Base-by-base conservation (phyloP, 1,284 basidiomycete species). In the Stygiomarasmius scandens region DNA sequence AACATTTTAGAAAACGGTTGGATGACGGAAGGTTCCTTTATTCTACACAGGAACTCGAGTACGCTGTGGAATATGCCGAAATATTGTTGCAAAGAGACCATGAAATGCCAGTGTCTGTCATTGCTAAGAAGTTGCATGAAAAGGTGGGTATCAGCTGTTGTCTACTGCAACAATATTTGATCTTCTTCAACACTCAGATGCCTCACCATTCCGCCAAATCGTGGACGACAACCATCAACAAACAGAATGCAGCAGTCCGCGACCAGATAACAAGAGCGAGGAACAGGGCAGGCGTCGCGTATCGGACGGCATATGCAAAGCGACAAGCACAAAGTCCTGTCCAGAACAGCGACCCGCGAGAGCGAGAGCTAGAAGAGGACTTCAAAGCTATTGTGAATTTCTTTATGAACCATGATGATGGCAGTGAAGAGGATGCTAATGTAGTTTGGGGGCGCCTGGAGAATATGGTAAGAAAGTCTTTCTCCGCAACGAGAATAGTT, bases 361-460 rank as follows among this genome's bases (percentile, higher is more conserved):
- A 32, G 34, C 22, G 50, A 23, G 11, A 11, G 4, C 46, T 24
- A 11, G 25, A 74, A 51, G 66, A 71, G 47, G 82, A 86, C 58
- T 72, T 87, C 32, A 69, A 79, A 11, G 67, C 69, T 2, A 75
- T 88, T 48, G 74, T 79, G 19, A 65, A 69, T 2, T 88, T 85
- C 64, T 83, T 87, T 63, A 78, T 77, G 6, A 69, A 65, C 3
- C 52, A 46, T 6, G 43, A 52, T 1, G 53, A 54, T 12, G 56
- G 49, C 16, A 72, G 75, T 2, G 73, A 77, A 0, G 67, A 72
- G n/a, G n/a, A n/a, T 1, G 80, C 82, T 34, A 75, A 78, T 3
- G 72, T 75, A 9, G 71, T 84, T 29, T 89, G 84, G 81, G 69
- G 66, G 16, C 65, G 63, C 38, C 61, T 79, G 48, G 63, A 71